Conservation (phyloP, 2,329 filamentous ascomycete species). For the Emydomyces testavorans region DNA sequence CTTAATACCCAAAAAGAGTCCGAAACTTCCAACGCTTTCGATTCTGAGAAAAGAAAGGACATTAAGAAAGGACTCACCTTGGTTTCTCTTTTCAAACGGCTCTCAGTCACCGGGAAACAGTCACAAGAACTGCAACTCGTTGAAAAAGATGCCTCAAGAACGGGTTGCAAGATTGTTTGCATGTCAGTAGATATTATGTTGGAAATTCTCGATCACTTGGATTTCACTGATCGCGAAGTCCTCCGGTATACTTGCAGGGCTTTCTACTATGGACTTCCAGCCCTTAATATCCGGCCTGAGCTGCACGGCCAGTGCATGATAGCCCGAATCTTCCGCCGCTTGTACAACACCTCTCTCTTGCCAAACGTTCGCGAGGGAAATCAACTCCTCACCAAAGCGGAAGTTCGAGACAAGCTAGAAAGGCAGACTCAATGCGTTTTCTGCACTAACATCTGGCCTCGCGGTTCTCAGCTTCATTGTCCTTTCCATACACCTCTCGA, state of each 20-base stretch:
- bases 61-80: not conserved
- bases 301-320: not conserved
- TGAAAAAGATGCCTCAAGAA: not conserved
- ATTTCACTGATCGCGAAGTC: conserved; percentile 19
- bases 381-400: not conserved
- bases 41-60: not conserved
- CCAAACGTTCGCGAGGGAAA: conserved; percentile 5
- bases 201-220: conserved; percentile 16
- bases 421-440: not conserved
- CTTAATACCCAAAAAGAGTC: not conserved
- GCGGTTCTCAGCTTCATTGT: conserved; percentile 2
- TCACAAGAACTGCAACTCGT: not conserved
- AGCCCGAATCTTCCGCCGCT: not conserved
- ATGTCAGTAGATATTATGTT: conserved; percentile 8
- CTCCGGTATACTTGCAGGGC: conserved; percentile 19
- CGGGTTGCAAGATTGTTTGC: not conserved
- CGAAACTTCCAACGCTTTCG: not conserved
- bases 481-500: conserved; percentile 10
- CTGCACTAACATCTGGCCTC: not conserved
- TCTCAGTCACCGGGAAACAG: not conserved
- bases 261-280: conserved; percentile 1
- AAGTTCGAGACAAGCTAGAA: not conserved
- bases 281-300: not conserved
- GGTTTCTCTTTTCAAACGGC: not conserved
- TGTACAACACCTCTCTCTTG: conserved; percentile 5